Evolutionary conservation across 164 flowering plant genomes (phyloP).

Genomic region (Vitis riparia): DNA sequence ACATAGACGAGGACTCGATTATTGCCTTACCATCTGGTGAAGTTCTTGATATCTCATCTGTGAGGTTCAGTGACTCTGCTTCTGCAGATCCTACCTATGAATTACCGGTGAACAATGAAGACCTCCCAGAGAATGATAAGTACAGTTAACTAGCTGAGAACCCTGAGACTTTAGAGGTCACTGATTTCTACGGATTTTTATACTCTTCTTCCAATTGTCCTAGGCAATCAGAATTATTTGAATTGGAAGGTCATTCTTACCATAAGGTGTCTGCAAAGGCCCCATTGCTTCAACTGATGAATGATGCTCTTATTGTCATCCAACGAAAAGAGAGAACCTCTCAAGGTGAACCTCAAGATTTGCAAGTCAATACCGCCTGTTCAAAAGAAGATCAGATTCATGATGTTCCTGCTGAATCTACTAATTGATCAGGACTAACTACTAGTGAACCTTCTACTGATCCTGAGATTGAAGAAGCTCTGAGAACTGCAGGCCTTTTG

Average conservation of each 20-base stretch:
- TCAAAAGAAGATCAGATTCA: slow-evolving; percentile 26
- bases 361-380: slow-evolving; percentile 42
- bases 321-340: too few relatives aligned
- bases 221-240: slow-evolving; percentile 48
- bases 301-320: too few relatives aligned
- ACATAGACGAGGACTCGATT: too few relatives aligned
- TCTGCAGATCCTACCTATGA: too few relatives aligned
- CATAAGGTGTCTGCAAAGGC: slow-evolving; percentile 47
- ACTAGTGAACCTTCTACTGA: too few relatives aligned
- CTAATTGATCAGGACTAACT: too few relatives aligned
- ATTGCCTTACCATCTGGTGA: too few relatives aligned
- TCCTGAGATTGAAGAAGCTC: too few relatives aligned
- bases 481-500: too few relatives aligned
- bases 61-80: too few relatives aligned
- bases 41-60: too few relatives aligned
- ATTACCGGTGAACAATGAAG: too few relatives aligned
- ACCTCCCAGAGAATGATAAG: slow-evolving; percentile 39
- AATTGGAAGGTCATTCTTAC: slow-evolving; percentile 52
- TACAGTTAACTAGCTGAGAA: slow-evolving; percentile 57
- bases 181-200: slow-evolving; percentile 59
- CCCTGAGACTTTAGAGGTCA: slow-evolving; percentile 44
- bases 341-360: slow-evolving; percentile 23
- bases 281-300: slow-evolving; percentile 10
- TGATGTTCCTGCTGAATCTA: slow-evolving; percentile 37
- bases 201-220: slow-evolving; percentile 54